Percentiles rank a stretch among this genome's conserved stretches.
Evolutionary conservation across 257 asterid genomes (phyloP).

Genomic region (Apocynum venetum): DNA sequence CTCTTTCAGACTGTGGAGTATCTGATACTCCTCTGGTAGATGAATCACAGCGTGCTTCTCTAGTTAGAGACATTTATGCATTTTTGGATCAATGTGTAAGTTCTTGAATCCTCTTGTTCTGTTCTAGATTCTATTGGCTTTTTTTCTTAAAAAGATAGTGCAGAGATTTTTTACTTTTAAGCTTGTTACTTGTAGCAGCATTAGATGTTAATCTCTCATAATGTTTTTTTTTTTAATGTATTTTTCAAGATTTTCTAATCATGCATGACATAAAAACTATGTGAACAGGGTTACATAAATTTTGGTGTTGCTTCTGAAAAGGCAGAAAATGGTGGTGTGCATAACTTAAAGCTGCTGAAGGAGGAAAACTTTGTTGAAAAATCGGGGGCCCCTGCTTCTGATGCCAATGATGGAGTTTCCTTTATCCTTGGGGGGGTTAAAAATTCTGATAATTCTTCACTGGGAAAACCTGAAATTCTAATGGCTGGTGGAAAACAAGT

Average conservation of each 20-base stretch:
- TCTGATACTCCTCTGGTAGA: conserved; percentile 47
- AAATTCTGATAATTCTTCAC: conserved; percentile 33
- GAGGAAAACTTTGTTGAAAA: conserved; percentile 50
- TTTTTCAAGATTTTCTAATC: conserved; percentile 11
- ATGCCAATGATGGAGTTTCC: conserved; percentile 70
- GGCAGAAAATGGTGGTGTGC: conserved; percentile 43
- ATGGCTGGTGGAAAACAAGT: conserved; percentile 37
- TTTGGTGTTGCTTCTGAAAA: conserved; percentile 78
- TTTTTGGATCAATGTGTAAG: conserved; percentile 96
- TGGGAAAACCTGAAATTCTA: conserved; percentile 35
- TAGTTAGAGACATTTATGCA: conserved; percentile 60
- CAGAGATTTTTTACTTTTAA: conserved; percentile 7
- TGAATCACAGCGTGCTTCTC: conserved; percentile 60
- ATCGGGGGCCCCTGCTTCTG: conserved; percentile 41
- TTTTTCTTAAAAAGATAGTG: conserved; percentile 17
- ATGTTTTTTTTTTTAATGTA: neutral
- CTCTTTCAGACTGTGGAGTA: conserved; percentile 70
- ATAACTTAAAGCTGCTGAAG: conserved; percentile 47
- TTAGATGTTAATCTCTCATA: neutral
- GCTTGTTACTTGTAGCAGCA: conserved; percentile 8
- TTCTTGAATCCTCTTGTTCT: conserved; percentile 20
- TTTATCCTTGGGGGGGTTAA: conserved; percentile 54
- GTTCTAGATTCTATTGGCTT: conserved; percentile 3
- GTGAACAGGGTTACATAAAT: conserved; percentile 83
- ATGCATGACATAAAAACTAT: conserved; percentile 16